phyloP scores from a whole-genome alignment of 2,329 filamentous ascomycete species.

The Hypoxylon sp. region DNA sequence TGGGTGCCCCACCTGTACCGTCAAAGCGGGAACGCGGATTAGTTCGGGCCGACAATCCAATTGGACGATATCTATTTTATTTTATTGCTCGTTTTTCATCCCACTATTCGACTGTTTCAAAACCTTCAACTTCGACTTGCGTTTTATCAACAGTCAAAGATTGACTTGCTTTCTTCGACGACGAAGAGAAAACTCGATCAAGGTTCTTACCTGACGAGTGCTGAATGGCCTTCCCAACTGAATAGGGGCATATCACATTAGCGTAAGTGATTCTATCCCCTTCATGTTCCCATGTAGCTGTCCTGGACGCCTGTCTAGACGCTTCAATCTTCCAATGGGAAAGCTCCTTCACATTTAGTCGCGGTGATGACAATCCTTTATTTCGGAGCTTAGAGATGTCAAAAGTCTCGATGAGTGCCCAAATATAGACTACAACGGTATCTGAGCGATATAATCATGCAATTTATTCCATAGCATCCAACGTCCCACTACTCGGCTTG shows the following conservation, averaged over 20 bases:
- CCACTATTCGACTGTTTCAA: slow-evolving; percentile 21
- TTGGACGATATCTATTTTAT: slow-evolving; percentile 13
- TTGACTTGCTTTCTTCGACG: background rate
- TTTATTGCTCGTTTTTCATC: slow-evolving; percentile 18
- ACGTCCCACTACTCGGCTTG: background rate
- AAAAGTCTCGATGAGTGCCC: slow-evolving; percentile 71
- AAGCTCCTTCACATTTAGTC: slow-evolving; percentile 42
- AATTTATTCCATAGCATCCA: slow-evolving; percentile 1
- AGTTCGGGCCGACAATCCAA: slow-evolving; percentile 32
- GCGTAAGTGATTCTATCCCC: slow-evolving; percentile 30
- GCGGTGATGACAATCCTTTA: slow-evolving; percentile 72
- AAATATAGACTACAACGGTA: slow-evolving; percentile 97
- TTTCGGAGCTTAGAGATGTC: slow-evolving; percentile 69
- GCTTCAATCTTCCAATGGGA: background rate
- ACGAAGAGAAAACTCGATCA: slow-evolving; percentile 3
- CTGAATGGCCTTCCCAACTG: slow-evolving; percentile 11
- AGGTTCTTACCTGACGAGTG: slow-evolving; percentile 2
- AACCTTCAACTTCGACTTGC: slow-evolving; percentile 24
- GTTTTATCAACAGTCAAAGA: background rate
- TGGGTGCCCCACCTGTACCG: background rate
- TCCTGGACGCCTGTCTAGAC: background rate
- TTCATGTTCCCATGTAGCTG: background rate
- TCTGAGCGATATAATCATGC: slow-evolving; percentile 74
- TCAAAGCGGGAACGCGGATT: slow-evolving; percentile 7
- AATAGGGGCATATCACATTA: slow-evolving; percentile 1